Conservation (phyloP, 2,329 filamentous ascomycete genomes). For the Eutypa lata region DNA sequence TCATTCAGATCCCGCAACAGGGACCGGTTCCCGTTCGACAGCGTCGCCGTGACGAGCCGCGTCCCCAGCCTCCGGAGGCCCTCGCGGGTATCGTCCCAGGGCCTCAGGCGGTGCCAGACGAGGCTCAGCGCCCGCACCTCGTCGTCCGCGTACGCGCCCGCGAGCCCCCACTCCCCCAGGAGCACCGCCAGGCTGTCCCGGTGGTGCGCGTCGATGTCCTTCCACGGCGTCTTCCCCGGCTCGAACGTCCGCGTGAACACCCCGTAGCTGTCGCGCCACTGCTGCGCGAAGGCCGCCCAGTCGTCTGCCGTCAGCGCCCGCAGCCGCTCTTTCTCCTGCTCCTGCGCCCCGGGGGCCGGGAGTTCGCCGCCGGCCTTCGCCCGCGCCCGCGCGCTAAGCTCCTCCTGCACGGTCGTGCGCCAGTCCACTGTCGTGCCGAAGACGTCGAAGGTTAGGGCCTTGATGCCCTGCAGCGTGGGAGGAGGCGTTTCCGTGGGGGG, state of each 20-base stretch:
- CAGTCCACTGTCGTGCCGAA: slow-evolving; percentile 82
- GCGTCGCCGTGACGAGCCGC: slow-evolving; percentile 57
- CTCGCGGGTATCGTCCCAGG: slow-evolving; percentile 62
- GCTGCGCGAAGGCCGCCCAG: slow-evolving; percentile 64
- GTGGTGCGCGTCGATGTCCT: slow-evolving; percentile 72
- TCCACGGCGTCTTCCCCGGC: slow-evolving; percentile 49
- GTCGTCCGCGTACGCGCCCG: slow-evolving; percentile 57
- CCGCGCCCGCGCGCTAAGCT: slow-evolving; percentile 50
- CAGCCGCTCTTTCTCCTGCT: slow-evolving; percentile 44
- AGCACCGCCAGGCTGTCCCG: slow-evolving; percentile 58
- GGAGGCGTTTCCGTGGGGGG: slow-evolving; percentile 8
- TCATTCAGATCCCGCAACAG: slow-evolving; percentile 61
- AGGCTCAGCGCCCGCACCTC: slow-evolving; percentile 63
- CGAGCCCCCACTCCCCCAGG: slow-evolving; percentile 52
- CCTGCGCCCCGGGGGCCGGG: slow-evolving; percentile 39
- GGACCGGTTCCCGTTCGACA: slow-evolving; percentile 71
- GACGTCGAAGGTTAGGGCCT: slow-evolving; percentile 69
- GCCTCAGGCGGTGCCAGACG: slow-evolving; percentile 69
- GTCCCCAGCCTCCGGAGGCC: slow-evolving; percentile 55
- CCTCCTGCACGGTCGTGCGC: slow-evolving; percentile 62
- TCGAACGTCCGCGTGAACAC: slow-evolving; percentile 56
- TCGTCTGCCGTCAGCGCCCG: slow-evolving; percentile 50
- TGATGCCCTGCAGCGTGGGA: slow-evolving; percentile 31
- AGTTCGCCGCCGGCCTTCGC: slow-evolving; percentile 47
- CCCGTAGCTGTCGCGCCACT: slow-evolving; percentile 67